These are phyloP conservation scores for Phyllosticta paracitricarpa DNA, from an alignment of 2,329 filamentous ascomycete species.

Conservation along the genomic window DNA sequence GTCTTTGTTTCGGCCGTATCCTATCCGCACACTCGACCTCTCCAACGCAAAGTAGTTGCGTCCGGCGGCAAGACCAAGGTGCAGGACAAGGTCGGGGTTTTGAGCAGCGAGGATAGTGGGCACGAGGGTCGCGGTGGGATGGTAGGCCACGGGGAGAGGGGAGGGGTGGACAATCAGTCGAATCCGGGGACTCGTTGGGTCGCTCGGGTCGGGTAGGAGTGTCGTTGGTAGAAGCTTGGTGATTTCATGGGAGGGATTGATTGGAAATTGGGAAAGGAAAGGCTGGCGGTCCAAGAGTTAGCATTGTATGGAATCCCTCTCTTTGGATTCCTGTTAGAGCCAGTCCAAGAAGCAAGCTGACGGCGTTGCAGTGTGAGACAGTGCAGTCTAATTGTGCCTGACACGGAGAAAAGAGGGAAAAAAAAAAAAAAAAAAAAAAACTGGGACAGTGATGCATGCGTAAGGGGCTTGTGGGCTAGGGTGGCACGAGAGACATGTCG, in stretches of 20 bases:
- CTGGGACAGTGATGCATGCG: background rate
- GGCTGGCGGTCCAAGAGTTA: slow-evolving; percentile 41
- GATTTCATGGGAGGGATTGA: slow-evolving; percentile 78
- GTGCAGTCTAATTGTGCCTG: no score
- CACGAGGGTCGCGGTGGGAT: slow-evolving; percentile 51
- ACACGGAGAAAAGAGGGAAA: background rate
- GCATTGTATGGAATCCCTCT: background rate
- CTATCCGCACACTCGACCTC: slow-evolving; percentile 57
- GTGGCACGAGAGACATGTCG: background rate
- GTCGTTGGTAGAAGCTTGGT: slow-evolving; percentile 48
- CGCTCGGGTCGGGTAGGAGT: slow-evolving; percentile 7
- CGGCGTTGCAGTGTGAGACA: background rate
- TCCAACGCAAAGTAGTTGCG: slow-evolving; percentile 62
- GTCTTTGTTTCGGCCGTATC: slow-evolving; percentile 56
- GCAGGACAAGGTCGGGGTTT: slow-evolving; percentile 52
- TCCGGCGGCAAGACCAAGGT: slow-evolving; percentile 68
- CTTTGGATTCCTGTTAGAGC: no score
- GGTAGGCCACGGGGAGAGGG: slow-evolving; percentile 63
- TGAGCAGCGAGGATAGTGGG: slow-evolving; percentile 50
- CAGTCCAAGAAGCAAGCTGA: no score
- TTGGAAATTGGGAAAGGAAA: slow-evolving; percentile 57
- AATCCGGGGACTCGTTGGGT: slow-evolving; percentile 24
- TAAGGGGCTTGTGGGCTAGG: background rate
- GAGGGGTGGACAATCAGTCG: slow-evolving; percentile 55
- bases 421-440: background rate